A percentile compares a stretch with the other conserved stretches of the same genome.
These are phyloP conservation scores for Taiwanofungus camphoratus DNA, from an alignment of 1,284 basidiomycete species.

Conservation along the genomic window DNA sequence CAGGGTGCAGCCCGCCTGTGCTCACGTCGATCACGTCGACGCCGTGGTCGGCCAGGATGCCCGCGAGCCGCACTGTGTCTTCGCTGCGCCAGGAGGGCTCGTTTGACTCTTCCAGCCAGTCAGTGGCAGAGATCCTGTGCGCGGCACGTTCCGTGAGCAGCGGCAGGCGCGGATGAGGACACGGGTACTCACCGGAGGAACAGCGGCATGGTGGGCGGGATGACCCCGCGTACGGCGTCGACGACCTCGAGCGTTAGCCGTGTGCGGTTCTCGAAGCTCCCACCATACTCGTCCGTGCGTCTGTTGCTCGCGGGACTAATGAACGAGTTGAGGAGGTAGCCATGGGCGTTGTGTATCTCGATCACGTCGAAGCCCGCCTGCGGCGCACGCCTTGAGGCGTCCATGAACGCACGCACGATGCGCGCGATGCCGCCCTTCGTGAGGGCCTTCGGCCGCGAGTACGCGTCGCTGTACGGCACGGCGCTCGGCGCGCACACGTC, in stretches of 20 bases:
- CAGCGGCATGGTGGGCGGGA: constrained; percentile 19
- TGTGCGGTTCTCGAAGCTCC: constrained; percentile 65
- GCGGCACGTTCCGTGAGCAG: not conserved
- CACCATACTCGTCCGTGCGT: constrained; percentile 71
- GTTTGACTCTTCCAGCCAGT: constrained; percentile 49
- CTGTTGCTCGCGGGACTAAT: constrained; percentile 61
- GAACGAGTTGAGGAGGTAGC: constrained; percentile 53
- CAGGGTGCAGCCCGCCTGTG: constrained; percentile 41
- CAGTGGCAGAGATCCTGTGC: constrained; percentile 44
- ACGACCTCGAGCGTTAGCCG: constrained; percentile 42
- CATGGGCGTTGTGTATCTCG: constrained; percentile 50
- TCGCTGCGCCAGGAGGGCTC: constrained; percentile 46
- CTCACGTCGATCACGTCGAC: constrained; percentile 57
- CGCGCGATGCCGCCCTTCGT: constrained; percentile 47
- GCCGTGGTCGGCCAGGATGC: constrained; percentile 45
- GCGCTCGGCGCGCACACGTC: constrained; percentile 56
- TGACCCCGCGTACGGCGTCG: constrained; percentile 30
- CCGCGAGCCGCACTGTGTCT: constrained; percentile 45
- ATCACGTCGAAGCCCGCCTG: constrained; percentile 38
- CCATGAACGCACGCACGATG: constrained; percentile 54
- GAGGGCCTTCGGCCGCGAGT: constrained; percentile 44
- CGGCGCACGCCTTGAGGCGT: constrained; percentile 48
- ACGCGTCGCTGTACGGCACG: constrained; percentile 29
- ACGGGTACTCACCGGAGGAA: constrained; percentile 37
- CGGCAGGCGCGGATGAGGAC: constrained; percentile 13